Evolutionary conservation across 306 rosid genomes (phyloP), one percentile per base, ranked within the genome.

Genomic region (Oxytropis ochrocephala): DNA sequence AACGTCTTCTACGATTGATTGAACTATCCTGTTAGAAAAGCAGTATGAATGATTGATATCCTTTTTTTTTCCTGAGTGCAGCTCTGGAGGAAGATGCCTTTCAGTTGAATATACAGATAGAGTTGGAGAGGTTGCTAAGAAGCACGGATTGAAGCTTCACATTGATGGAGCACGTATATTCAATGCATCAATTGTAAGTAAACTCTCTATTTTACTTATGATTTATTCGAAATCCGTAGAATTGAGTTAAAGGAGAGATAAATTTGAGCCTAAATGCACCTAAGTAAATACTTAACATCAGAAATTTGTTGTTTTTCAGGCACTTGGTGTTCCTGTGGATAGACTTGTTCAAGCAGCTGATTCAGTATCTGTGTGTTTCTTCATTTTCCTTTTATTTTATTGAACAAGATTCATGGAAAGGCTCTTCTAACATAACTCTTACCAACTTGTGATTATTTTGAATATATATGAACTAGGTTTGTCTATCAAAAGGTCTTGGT

Each of bases 101-200:
- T 83, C 96, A 32, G 91, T 50, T 44, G 96, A 88, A 58, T 93
- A 93, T 63, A 90, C 81, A 29, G 93, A 93, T 52, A 82, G 67
- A 73, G 96, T 93, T 64, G 96, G 96, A 65, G 90, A 88, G 63
- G 59, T 93, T 63, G 96, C 98, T 51, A 88, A 82, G 88, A 80
- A 82, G 70, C 87, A 93, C 41, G 96, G 93, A 67, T 56, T 88
- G 78, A 90, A 88, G 84, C 96, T 93, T 86, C 98, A 90, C 65
- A 86, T 93, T 44, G 96, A 90, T 68, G 98, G 96, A 44, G 98
- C 98, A 6, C 93, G 96, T 11, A 90, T 92, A 80, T 92, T 90
- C 82, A 92, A 93, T 69, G 96, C 98, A 62, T 76, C 96, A 7
- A 75, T 85, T 80, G 96, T 90, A 69, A 82, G 98, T 83, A 42